Conservation (phyloP, 805 yeast species). For the Cyberlindnera bimundalis region DNA sequence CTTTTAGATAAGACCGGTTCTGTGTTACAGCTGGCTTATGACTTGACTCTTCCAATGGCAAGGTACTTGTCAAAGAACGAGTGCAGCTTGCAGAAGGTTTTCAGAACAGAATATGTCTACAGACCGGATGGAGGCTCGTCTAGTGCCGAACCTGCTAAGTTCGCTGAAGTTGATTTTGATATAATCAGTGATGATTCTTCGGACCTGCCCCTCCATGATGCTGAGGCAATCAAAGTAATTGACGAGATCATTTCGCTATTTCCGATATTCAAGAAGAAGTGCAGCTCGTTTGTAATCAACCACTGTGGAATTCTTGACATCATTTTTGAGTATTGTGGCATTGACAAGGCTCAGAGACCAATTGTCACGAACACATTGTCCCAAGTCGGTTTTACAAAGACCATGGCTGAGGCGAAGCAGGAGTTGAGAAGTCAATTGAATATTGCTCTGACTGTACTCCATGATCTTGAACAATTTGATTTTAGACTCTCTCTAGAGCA, state of each 20-base stretch:
- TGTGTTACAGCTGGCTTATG: slow-evolving; percentile 85
- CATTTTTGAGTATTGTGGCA: slow-evolving; percentile 76
- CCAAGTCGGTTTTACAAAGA: slow-evolving; percentile 67
- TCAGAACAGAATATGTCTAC: slow-evolving; percentile 76
- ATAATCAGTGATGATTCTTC: slow-evolving; percentile 47
- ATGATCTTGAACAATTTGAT: slow-evolving; percentile 78
- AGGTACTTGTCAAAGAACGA: slow-evolving; percentile 69
- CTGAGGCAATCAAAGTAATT: slow-evolving; percentile 80
- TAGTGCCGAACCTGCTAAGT: slow-evolving; percentile 72
- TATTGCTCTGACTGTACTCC: slow-evolving; percentile 75
- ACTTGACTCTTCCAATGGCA: slow-evolving; percentile 86
- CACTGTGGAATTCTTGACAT: slow-evolving; percentile 79
- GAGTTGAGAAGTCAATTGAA: slow-evolving; percentile 63
- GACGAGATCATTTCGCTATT: slow-evolving; percentile 66
- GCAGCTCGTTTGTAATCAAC: slow-evolving; percentile 61
- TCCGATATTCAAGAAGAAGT: slow-evolving; percentile 61
- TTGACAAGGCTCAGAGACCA: slow-evolving; percentile 68
- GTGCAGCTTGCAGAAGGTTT: slow-evolving; percentile 55
- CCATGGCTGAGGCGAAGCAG: slow-evolving; percentile 53
- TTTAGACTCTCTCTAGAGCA: slow-evolving; percentile 67
- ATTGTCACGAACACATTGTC: slow-evolving; percentile 72
- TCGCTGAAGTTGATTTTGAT: slow-evolving; percentile 85
- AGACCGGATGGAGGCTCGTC: slow-evolving; percentile 54
- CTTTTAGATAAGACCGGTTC: slow-evolving; percentile 83
- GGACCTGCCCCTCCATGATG: slow-evolving; percentile 64